A percentile compares a stretch with the other conserved stretches of the same genome.
phyloP scores from a whole-genome alignment of 768 basidiomycete species.

The Agrocybe pediades region DNA sequence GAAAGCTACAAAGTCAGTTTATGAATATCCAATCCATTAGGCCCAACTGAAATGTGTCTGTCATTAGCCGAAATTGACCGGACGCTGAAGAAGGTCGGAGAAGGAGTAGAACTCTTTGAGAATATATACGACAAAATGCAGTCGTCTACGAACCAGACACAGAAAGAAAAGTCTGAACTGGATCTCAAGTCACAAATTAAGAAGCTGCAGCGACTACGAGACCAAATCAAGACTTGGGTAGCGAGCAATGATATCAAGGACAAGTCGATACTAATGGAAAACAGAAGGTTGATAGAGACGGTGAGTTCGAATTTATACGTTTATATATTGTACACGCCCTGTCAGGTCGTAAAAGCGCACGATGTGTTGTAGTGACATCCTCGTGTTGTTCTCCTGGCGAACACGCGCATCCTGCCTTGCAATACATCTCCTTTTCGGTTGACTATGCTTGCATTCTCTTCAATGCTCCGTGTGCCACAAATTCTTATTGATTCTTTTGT shows the following conservation, averaged over 20 bases:
- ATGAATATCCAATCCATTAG: neutral
- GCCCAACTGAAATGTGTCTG: constrained; percentile 4
- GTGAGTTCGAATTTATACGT: constrained; percentile 49
- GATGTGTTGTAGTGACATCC: constrained; percentile 11
- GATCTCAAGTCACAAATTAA: constrained; percentile 88
- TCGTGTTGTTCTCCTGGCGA: constrained; percentile 12
- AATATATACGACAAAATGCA: constrained; percentile 99
- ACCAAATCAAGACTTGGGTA: constrained; percentile 99
- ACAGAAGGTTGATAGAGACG: constrained; percentile 95
- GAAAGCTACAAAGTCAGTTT: constrained; percentile 83
- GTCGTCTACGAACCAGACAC: constrained; percentile 83
- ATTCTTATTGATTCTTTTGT: constrained; percentile 25
- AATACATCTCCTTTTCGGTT: constrained; percentile 13
- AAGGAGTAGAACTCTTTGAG: constrained; percentile 95
- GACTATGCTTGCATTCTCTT: constrained; percentile 19
- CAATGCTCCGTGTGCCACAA: constrained; percentile 22
- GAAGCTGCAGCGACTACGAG: constrained; percentile 97
- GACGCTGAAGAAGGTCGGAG: constrained; percentile 94
- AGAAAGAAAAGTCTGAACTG: constrained; percentile 55
- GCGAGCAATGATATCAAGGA: constrained; percentile 99
- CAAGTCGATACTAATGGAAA: constrained; percentile 89
- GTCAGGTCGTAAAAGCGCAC: constrained; percentile 7
- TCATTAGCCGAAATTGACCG: constrained; percentile 94
- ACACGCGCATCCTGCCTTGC: constrained; percentile 15
- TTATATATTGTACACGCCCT: neutral